These are phyloP conservation scores for Albifimbria verrucaria DNA, from an alignment of 2,329 filamentous ascomycete species.

Conservation along the genomic window DNA sequence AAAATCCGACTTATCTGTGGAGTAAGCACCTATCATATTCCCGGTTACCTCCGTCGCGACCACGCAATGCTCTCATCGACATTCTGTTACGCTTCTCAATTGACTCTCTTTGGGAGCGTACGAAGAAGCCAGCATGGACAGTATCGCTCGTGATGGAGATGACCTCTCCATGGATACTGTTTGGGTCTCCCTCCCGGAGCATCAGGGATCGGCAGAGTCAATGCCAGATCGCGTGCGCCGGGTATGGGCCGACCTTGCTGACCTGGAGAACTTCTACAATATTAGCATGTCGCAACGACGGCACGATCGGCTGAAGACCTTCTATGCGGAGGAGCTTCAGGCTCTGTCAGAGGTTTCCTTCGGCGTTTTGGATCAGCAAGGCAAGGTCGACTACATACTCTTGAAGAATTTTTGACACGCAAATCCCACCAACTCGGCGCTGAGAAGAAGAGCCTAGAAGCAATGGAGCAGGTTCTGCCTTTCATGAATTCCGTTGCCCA, in stretches of 20 bases:
- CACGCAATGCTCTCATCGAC: no score
- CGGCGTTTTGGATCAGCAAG: slow-evolving; percentile 34
- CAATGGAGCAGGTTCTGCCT: slow-evolving; percentile 37
- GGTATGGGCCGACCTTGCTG: slow-evolving; percentile 40
- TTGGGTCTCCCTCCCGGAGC: no score
- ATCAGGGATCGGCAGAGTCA: no score
- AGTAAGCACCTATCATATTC: no score
- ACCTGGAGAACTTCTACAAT: slow-evolving; percentile 47
- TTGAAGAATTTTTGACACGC: slow-evolving; percentile 43
- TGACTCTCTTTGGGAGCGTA: no score
- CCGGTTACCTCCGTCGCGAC: no score
- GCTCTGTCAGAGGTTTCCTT: slow-evolving; percentile 21
- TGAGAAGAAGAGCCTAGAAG: slow-evolving; percentile 31
- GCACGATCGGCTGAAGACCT: slow-evolving; percentile 31
- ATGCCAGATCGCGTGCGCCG: slow-evolving; percentile 41
- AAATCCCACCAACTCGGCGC: slow-evolving; percentile 34
- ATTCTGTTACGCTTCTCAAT: no score
- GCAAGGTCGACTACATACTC: slow-evolving; percentile 46
- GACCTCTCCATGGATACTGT: no score
- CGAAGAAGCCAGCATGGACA: no score
- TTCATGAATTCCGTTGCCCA: slow-evolving; percentile 38
- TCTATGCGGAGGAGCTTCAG: no score
- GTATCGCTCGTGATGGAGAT: no score
- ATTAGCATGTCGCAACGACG: slow-evolving; percentile 41
- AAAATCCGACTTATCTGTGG: no score